Conservation (phyloP, 176 grass and related monocot genomes). For the Dactylis glomerata region DNA sequence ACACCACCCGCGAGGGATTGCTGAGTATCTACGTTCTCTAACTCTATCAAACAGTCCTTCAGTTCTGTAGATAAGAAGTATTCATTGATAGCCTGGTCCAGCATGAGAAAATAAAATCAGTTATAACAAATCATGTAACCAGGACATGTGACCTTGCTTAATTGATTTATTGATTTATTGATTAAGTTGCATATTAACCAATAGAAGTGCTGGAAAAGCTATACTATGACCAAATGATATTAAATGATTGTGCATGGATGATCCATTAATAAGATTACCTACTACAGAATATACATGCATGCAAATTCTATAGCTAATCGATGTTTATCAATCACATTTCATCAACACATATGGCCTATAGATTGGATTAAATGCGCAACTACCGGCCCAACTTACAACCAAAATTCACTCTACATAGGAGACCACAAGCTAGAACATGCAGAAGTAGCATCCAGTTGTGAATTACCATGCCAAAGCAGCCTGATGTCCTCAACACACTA, state of each 20-base stretch:
- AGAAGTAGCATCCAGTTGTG: neutral
- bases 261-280: neutral
- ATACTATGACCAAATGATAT: neutral
- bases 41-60: conserved; percentile 49
- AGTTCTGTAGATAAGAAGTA: conserved; percentile 62
- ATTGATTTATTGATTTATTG: neutral
- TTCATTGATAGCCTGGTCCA: conserved; percentile 58
- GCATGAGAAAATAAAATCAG: conserved; percentile 12
- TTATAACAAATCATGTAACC: neutral
- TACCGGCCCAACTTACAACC: neutral
- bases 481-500: neutral
- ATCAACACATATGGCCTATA: neutral
- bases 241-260: neutral
- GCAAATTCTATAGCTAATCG: neutral
- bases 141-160: neutral
- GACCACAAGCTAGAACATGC: neutral
- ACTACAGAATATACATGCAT: neutral
- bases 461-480: neutral
- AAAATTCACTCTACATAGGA: neutral
- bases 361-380: neutral
- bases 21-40: conserved; percentile 64
- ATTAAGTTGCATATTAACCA: neutral
- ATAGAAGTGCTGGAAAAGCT: neutral
- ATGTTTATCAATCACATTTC: neutral
- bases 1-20: conserved; percentile 55